Percentiles rank a stretch among this genome's conserved stretches.
Conservation (phyloP, 768 basidiomycete species). For the Pisolithus sp. region DNA sequence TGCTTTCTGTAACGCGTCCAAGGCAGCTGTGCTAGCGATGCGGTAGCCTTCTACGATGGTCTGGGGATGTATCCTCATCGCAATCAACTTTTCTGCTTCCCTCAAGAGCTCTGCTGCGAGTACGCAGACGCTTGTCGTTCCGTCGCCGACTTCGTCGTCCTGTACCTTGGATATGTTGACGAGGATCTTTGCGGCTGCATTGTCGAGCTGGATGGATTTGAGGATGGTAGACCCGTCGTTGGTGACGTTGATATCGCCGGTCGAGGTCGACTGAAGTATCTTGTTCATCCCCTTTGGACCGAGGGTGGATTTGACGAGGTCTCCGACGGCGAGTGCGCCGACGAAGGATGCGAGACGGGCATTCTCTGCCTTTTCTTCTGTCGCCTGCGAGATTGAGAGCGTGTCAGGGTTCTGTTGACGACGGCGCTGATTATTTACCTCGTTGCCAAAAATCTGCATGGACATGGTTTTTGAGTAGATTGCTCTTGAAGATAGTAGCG, state of each 20-base stretch:
- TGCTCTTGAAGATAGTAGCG: no score
- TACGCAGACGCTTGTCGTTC: constrained; percentile 88
- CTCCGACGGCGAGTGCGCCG: constrained; percentile 93
- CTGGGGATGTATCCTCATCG: constrained; percentile 92
- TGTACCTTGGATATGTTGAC: constrained; percentile 99
- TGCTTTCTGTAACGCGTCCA: constrained; percentile 76
- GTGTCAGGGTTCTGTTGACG: constrained; percentile 2
- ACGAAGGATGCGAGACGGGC: constrained; percentile 98
- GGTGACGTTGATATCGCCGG: constrained; percentile 92
- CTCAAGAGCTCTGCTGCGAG: constrained; percentile 85
- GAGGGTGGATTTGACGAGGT: constrained; percentile 96
- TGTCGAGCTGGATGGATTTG: constrained; percentile 95
- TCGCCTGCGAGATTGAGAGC: constrained; percentile 44
- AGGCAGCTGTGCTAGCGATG: constrained; percentile 79
- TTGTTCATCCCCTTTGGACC: constrained; percentile 99
- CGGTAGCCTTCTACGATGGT: constrained; percentile 97
- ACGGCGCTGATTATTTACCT: constrained; percentile 34
- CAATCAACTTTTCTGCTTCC: constrained; percentile 93
- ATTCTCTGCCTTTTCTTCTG: constrained; percentile 95
- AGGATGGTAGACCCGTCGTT: constrained; percentile 99
- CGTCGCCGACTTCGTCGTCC: constrained; percentile 98
- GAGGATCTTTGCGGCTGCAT: constrained; percentile 97
- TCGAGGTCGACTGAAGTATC: constrained; percentile 87
- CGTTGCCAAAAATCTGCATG: constrained; percentile 64
- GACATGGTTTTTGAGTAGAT: constrained; percentile 38